Base-by-base conservation (phyloP, 306 rosid genomes). In the Carpinus fangiana region DNA sequence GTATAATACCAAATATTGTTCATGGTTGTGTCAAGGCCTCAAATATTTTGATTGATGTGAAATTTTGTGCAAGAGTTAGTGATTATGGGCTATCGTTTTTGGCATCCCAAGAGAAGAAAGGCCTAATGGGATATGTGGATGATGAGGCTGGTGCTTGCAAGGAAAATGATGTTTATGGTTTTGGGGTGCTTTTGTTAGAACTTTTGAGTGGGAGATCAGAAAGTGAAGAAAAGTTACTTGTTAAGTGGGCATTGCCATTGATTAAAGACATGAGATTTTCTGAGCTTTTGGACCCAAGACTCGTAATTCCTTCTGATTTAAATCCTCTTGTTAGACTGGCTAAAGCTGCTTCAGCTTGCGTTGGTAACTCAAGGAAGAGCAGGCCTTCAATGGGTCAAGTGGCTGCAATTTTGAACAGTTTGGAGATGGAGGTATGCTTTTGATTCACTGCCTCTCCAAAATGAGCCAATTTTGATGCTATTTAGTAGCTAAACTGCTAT, bases 1-100 rank as follows among this genome's bases (percentile, higher is more conserved):
- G 45, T 4, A 85, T 84, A 28, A 87, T 89, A 17, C 98, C 97
- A 31, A 86, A 79, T 78, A 83, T 94, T 13, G 85, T 92, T 8
- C 98, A 95, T 65, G 98, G 98, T 10, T 90, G 92, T 76, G 87
- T 92, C 12, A 92, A 92, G 89, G 82, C 97, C 20, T 90, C 96
- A 7, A 90, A 92, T 59, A 74, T 95, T 71, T 80, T 86, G 7
- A 87, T 92, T 28, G 98, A 92, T 77, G 83, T 61, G 0, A 80
- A 88, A 0, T 90, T 87, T 46, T 83, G 82, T 61, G 86, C 92
- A 10, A 88, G 85, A 81, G 8, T 94, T 56, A 86, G 78, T 70
- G 97, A 90, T 76, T 94, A 88, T 77, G 98, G 98, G 7, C 91
- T 92, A 0, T 80, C 79, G 23, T 92, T 91, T 68, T 60, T 92